phyloP scores from a whole-genome alignment of 2,329 filamentous ascomycete genomes.

The Phialemoniopsis sp. region DNA sequence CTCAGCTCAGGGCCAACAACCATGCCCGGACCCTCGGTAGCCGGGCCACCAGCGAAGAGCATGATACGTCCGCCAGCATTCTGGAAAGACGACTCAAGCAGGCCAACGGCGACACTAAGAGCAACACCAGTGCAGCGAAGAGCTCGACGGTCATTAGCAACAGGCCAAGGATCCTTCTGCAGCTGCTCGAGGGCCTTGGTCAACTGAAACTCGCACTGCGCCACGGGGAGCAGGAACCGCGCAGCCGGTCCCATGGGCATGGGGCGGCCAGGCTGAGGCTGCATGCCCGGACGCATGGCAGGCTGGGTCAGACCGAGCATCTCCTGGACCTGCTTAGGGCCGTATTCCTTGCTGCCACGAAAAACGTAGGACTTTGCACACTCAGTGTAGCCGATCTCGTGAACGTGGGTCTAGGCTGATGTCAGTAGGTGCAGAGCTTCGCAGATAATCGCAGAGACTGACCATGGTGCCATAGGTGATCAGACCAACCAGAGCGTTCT shows the following conservation, averaged over 20 bases:
- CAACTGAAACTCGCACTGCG: conserved; percentile 95
- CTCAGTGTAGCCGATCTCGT: conserved; percentile 96
- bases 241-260: conserved; percentile 77
- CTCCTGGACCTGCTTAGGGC: conserved; percentile 98
- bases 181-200: conserved; percentile 94
- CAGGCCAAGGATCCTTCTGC: conserved; percentile 96
- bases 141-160: conserved; percentile 86
- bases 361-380: conserved; percentile 99
- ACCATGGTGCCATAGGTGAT: conserved; percentile 94
- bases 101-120: conserved; percentile 87
- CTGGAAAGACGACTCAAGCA: conserved; percentile 92
- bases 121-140: conserved; percentile 93
- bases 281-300: conserved; percentile 69
- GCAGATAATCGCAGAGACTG: conserved; percentile 18
- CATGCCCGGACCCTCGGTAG: conserved; percentile 94
- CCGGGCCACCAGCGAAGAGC: conserved; percentile 92
- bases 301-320: conserved; percentile 85
- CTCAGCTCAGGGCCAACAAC: conserved; percentile 93
- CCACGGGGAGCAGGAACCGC: conserved; percentile 88
- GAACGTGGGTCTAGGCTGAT: conserved; percentile 71
- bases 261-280: conserved; percentile 68
- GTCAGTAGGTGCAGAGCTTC: background rate
- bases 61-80: conserved; percentile 94
- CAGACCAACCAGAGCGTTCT: conserved; percentile 76
- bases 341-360: conserved; percentile 94